Evolutionary conservation across 2,329 filamentous ascomycete genomes (phyloP).

Genomic region (Aspergillus ochraceoroseus): DNA sequence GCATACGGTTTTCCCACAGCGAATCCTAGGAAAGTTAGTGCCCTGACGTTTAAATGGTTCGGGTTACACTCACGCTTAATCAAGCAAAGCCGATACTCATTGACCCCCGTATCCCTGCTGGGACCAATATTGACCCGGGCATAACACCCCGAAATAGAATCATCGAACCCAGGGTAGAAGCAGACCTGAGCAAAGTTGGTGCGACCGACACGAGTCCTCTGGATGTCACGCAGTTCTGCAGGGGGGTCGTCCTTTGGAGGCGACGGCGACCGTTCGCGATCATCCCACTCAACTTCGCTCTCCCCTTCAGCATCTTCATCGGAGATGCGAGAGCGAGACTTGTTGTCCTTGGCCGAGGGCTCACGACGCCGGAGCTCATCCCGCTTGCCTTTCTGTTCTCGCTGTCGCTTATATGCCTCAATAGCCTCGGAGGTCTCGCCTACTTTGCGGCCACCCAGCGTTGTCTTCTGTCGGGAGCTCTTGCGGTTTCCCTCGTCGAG

Average conservation of each 20-base stretch:
- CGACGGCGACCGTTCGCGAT: constrained; percentile 50
- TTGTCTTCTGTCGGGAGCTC: constrained; percentile 66
- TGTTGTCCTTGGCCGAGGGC: constrained; percentile 48
- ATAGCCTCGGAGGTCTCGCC: constrained; percentile 68
- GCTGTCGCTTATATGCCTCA: constrained; percentile 61
- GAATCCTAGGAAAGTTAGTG: constrained; percentile 55
- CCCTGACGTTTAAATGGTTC: no score
- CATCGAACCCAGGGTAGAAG: constrained; percentile 86
- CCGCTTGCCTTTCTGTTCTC: constrained; percentile 54
- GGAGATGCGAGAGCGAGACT: constrained; percentile 58
- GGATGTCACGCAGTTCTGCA: constrained; percentile 72
- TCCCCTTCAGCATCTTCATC: constrained; percentile 64
- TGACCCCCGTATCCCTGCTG: constrained; percentile 65
- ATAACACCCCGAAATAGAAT: constrained; percentile 76
- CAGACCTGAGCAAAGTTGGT: constrained; percentile 85
- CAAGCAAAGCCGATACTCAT: constrained; percentile 79
- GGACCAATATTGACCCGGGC: constrained; percentile 77
- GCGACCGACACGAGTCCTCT: constrained; percentile 76
- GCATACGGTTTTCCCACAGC: constrained; percentile 75
- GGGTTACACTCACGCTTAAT: constrained; percentile 64
- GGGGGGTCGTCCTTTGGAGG: constrained; percentile 61
- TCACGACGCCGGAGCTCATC: constrained; percentile 47
- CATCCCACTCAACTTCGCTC: constrained; percentile 74
- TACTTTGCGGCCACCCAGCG: constrained; percentile 59
- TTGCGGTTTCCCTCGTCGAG: constrained; percentile 73